phyloP scores from a whole-genome alignment of 1,284 basidiomycete species.

The Megacollybia platyphylla region DNA sequence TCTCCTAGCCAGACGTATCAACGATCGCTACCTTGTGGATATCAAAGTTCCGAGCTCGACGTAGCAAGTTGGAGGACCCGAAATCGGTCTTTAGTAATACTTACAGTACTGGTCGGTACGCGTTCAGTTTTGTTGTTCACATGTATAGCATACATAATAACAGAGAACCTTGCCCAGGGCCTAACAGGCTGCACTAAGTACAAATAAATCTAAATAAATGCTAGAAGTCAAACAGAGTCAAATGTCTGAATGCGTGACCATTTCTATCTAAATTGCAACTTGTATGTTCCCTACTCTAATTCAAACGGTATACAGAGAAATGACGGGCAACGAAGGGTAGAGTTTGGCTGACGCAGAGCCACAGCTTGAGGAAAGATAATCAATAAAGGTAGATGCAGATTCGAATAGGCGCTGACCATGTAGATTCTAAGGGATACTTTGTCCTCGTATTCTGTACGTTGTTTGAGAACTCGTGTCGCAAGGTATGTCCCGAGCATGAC shows the following conservation, averaged over 20 bases:
- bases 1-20: too few relatives aligned
- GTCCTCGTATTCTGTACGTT: conserved; percentile 11
- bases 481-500: conserved; percentile 11
- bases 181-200: too few relatives aligned
- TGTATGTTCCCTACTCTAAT: background rate
- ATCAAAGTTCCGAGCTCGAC: too few relatives aligned
- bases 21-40: too few relatives aligned
- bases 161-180: too few relatives aligned
- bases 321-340: conserved; percentile 2
- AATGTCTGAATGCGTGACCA: background rate
- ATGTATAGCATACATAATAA: too few relatives aligned
- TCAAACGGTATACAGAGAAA: background rate
- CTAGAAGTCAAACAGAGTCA: too few relatives aligned
- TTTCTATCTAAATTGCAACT: background rate
- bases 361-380: conserved; percentile 1
- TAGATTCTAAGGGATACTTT: conserved; percentile 10
- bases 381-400: background rate
- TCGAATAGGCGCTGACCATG: conserved; percentile 3
- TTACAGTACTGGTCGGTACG: too few relatives aligned
- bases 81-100: too few relatives aligned
- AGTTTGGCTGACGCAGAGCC: conserved; percentile 4
- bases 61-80: too few relatives aligned
- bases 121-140: too few relatives aligned
- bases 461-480: conserved; percentile 11
- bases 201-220: too few relatives aligned